Percentiles rank a stretch among this genome's conserved stretches.
These are phyloP conservation scores for Mortierella sp. DNA, from an alignment of 371 early-diverging fungal species.

Conservation along the genomic window DNA sequence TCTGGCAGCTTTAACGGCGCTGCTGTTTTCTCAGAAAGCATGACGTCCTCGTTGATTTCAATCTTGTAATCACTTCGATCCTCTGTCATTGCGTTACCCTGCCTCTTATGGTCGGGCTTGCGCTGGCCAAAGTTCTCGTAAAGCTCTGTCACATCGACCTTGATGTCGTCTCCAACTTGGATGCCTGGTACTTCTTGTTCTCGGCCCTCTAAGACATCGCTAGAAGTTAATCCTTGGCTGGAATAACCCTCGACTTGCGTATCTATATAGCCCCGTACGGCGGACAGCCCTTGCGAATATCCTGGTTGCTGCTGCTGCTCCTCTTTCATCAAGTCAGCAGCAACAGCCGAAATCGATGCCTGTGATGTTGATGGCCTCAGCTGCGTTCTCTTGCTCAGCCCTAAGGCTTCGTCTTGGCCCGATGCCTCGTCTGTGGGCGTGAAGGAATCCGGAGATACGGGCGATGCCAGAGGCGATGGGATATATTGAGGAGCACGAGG, in stretches of 20 bases:
- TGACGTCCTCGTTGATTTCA: background rate
- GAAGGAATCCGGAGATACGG: constrained; percentile 24
- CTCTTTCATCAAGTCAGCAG: constrained; percentile 5
- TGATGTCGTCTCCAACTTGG: constrained; percentile 24
- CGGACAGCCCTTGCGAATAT: background rate
- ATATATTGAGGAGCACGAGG: constrained; percentile 48
- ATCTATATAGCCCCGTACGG: background rate
- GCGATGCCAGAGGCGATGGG: constrained; percentile 36
- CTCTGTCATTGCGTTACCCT: background rate
- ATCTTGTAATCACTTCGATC: background rate
- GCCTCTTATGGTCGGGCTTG: background rate
- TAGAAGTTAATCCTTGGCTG: background rate
- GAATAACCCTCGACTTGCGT: background rate
- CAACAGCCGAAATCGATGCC: constrained; percentile 19
- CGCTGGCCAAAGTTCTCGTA: constrained; percentile 26
- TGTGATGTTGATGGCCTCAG: constrained; percentile 16
- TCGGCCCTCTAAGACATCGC: background rate
- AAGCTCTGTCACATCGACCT: constrained; percentile 45
- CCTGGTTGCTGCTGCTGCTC: constrained; percentile 7
- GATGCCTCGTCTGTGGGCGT: background rate
- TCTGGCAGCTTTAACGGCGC: constrained; percentile 21
- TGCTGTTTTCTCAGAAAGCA: background rate
- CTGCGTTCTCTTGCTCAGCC: background rate
- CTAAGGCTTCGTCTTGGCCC: background rate
- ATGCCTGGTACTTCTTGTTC: background rate